Evolutionary conservation across 768 basidiomycete species (phyloP).

Genomic region (Naganishia kalamii): DNA sequence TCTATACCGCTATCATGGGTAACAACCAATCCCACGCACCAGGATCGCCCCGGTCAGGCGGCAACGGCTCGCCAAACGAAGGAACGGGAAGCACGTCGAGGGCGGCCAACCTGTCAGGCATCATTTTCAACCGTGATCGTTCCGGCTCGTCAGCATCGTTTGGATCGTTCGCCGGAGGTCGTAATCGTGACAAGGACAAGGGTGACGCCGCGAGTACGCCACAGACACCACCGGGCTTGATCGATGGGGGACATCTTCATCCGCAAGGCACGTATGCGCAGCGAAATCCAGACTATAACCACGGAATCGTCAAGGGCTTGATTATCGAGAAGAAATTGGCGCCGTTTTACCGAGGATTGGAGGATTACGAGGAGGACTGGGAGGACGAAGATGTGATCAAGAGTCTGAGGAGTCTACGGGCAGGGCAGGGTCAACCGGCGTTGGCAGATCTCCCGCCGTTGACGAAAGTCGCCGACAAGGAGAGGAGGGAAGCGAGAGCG

Average conservation of each 20-base stretch:
- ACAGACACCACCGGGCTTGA: constrained; percentile 36
- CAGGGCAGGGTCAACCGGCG: constrained; percentile 31
- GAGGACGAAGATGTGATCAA: constrained; percentile 78
- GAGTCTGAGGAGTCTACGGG: constrained; percentile 64
- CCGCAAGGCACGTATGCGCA: constrained; percentile 43
- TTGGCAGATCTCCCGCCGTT: not conserved
- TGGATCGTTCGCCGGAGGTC: not conserved
- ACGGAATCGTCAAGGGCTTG: constrained; percentile 73
- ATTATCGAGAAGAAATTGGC: constrained; percentile 82
- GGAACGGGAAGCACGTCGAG: not conserved
- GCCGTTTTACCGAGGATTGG: constrained; percentile 91
- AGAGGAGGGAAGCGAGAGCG: constrained; percentile 64
- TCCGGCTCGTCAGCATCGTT: constrained; percentile 4
- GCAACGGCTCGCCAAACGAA: not conserved
- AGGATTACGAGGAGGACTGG: constrained; percentile 86
- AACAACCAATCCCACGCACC: constrained; percentile 8
- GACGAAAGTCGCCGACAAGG: constrained; percentile 27
- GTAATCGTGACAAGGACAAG: constrained; percentile 8
- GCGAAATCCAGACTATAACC: constrained; percentile 71
- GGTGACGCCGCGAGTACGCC: constrained; percentile 24
- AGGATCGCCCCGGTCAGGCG: not conserved
- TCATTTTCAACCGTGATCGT: constrained; percentile 9
- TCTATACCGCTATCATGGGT: not conserved
- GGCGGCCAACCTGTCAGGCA: constrained; percentile 4
- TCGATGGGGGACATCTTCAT: constrained; percentile 41